These are phyloP conservation scores for Coccomyxa sp. DNA, from an alignment of 139 green algal species.

Conservation along the genomic window DNA sequence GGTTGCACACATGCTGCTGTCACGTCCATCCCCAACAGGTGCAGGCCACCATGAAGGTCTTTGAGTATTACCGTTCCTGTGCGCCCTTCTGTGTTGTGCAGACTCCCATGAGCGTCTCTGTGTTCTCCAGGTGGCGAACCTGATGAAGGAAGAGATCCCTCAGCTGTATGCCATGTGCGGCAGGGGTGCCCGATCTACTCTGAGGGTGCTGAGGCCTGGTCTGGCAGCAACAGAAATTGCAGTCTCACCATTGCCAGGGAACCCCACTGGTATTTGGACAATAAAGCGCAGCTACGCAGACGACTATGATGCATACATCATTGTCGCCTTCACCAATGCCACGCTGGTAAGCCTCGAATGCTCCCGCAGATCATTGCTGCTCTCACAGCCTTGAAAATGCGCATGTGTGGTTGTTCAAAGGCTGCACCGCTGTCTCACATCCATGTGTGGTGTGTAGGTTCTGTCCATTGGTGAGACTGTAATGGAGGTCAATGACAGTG, in stretches of 20 bases:
- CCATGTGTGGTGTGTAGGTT: constrained; percentile 26
- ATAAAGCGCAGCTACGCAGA: constrained; percentile 57
- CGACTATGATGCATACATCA: constrained; percentile 92
- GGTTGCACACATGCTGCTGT: no score
- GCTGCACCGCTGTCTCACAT: no score
- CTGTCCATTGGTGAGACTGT: constrained; percentile 95
- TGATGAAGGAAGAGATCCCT: constrained; percentile 70
- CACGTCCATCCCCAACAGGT: no score
- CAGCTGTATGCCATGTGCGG: constrained; percentile 92
- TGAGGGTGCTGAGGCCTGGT: constrained; percentile 88
- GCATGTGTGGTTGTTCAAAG: constrained; percentile 5
- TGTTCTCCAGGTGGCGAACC: constrained; percentile 69
- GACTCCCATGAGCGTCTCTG: background rate
- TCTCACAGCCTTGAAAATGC: no score
- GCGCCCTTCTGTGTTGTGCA: background rate
- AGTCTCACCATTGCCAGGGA: constrained; percentile 80
- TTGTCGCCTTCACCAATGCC: constrained; percentile 95
- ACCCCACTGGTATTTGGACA: constrained; percentile 90
- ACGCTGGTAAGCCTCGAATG: constrained; percentile 92
- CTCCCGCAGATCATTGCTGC: no score
- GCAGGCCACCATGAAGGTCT: no score
- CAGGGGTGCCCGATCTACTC: constrained; percentile 67
- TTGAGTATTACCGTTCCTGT: no score
- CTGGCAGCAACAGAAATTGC: constrained; percentile 92
- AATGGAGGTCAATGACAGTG: constrained; percentile 93